phyloP scores from a whole-genome alignment of 495 filamentous ascomycete species.

The Copromyces sp. region DNA sequence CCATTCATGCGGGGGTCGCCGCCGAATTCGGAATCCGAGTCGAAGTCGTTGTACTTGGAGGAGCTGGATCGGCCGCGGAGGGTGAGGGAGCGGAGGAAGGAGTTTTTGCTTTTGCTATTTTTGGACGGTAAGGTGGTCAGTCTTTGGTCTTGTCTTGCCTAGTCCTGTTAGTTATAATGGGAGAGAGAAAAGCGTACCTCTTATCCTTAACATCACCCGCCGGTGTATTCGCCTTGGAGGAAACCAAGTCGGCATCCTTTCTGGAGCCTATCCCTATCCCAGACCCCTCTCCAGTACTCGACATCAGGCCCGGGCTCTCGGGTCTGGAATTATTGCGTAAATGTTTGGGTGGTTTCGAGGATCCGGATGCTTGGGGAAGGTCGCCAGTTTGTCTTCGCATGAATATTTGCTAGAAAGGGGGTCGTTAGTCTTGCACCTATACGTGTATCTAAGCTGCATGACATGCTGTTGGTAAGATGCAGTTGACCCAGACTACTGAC shows the following conservation, averaged over 20 bases:
- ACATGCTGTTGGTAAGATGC: not conserved
- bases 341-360: conserved; percentile 49
- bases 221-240: conserved; percentile 5
- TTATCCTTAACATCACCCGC: conserved; percentile 48
- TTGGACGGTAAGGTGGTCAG: conserved; percentile 1
- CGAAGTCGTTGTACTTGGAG: conserved; percentile 33
- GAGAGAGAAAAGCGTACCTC: conserved; percentile 42
- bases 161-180: no score
- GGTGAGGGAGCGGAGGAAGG: conserved; percentile 72
- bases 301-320: conserved; percentile 37
- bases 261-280: conserved; percentile 12
- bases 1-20: conserved; percentile 65
- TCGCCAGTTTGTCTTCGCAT: conserved; percentile 71
- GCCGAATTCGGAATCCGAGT: conserved; percentile 58
- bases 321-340: conserved; percentile 47
- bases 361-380: not conserved
- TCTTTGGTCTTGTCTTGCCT: not conserved
- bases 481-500: no score
- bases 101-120: conserved; percentile 62
- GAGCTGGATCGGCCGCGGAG: conserved; percentile 53
- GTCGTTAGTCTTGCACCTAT: not conserved
- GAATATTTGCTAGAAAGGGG: conserved; percentile 53
- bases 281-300: not conserved
- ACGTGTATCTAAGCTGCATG: not conserved
- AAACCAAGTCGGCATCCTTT: conserved; percentile 25